Percentiles rank a stretch among this genome's conserved stretches.
These are phyloP conservation scores for Barbarea vulgaris DNA, from an alignment of 345 rosid species.

Conservation along the genomic window DNA sequence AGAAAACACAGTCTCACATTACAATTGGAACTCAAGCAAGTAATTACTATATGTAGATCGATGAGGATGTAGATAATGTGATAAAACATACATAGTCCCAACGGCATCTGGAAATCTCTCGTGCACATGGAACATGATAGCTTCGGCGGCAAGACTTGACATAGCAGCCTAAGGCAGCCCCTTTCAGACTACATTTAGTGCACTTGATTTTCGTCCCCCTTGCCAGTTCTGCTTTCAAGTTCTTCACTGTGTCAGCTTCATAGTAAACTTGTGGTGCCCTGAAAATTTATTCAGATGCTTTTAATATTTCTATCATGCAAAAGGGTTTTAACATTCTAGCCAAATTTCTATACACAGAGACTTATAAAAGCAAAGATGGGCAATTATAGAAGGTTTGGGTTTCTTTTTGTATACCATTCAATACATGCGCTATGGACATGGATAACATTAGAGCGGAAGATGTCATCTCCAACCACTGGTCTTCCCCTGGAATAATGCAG, in stretches of 20 bases:
- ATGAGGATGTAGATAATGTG: conserved; percentile 2
- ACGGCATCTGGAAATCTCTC: conserved; percentile 59
- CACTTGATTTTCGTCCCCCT: conserved; percentile 85
- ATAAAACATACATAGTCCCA: conserved; percentile 65
- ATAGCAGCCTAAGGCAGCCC: conserved; percentile 89
- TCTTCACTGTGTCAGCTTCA: conserved; percentile 59
- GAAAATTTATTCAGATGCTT: conserved; percentile 25
- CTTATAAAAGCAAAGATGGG: conserved; percentile 10
- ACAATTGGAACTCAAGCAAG: neutral
- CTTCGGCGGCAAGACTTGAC: conserved; percentile 70
- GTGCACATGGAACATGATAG: conserved; percentile 84
- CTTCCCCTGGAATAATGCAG: conserved; percentile 60
- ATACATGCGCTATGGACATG: conserved; percentile 77
- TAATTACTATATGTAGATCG: neutral
- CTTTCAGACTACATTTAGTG: conserved; percentile 68
- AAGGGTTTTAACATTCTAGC: neutral
- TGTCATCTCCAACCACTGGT: conserved; percentile 54
- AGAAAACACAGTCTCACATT: conserved; percentile 14
- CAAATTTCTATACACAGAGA: neutral
- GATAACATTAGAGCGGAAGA: conserved; percentile 47
- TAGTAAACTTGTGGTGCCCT: conserved; percentile 88
- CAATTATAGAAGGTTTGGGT: neutral
- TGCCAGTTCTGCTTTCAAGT: conserved; percentile 69
- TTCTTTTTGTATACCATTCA: conserved; percentile 62
- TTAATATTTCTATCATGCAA: neutral